These are phyloP conservation scores for Waltiozyma sp. DNA, from an alignment of 1,139 yeast species.

Conservation along the genomic window DNA sequence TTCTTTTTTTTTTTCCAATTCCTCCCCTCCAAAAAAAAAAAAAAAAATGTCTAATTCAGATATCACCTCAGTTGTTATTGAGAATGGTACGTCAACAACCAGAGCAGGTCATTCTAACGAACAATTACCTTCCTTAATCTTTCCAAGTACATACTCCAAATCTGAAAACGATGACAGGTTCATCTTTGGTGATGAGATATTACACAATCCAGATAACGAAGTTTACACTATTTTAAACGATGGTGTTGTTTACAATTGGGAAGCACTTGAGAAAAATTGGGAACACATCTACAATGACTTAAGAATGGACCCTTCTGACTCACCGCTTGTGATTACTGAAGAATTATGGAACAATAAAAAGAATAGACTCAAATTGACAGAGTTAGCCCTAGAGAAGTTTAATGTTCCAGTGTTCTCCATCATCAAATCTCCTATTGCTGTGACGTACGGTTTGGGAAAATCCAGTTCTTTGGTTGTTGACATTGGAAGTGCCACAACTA, in stretches of 20 bases:
- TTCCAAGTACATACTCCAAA: constrained; percentile 44
- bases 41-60: constrained; percentile 9
- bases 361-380: constrained; percentile 40
- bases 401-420: constrained; percentile 59
- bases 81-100: constrained; percentile 54
- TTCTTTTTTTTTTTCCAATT: too few species aligned
- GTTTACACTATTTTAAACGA: constrained; percentile 54
- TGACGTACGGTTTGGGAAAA: constrained; percentile 58
- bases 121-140: constrained; percentile 49
- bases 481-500: constrained; percentile 48
- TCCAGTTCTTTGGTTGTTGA: constrained; percentile 61
- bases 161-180: constrained; percentile 17
- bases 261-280: constrained; percentile 49
- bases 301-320: constrained; percentile 37
- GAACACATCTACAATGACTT: constrained; percentile 39
- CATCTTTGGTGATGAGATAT: constrained; percentile 42
- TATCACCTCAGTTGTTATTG: constrained; percentile 55
- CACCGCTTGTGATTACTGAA: constrained; percentile 57
- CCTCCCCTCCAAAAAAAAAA: too few species aligned
- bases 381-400: constrained; percentile 53
- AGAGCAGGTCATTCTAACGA: constrained; percentile 63
- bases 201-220: constrained; percentile 32
- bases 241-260: constrained; percentile 59
- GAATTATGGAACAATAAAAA: constrained; percentile 50
- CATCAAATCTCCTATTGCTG: constrained; percentile 60